Evolutionary conservation across 768 basidiomycete genomes (phyloP), one percentile per base, ranked within the genome.

Genomic region (Mycena galopus): DNA sequence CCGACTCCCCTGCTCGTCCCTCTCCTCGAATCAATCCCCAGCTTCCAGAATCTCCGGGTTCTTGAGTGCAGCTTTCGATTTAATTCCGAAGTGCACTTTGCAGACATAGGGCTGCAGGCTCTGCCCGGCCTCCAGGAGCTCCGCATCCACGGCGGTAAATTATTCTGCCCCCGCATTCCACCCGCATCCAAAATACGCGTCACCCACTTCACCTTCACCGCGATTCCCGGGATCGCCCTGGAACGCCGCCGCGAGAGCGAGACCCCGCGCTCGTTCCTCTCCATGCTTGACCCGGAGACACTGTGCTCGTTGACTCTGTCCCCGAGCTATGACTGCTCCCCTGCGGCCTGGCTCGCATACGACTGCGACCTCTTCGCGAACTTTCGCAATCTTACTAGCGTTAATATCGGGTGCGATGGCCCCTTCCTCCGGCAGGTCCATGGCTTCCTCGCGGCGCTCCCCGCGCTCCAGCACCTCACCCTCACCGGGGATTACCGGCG

Each of bases 251-350:
- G 25, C 10, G 58, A 44, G 10, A 29, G 19, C 19, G 50, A 33
- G 17, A n/a, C 50, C n/a, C 33, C n/a, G 23, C 65, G 71, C n/a
- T 62, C 65, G 10, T 72, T 72, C 37, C 65, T 72, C 35, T 66
- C 71, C 25, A 35, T 65, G 17, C 59, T 72, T 12, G 65, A 72
- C 27, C 71, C 71, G 3, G 50, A 29, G 4, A 25, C 58, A 1
- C 51, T 72, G 6, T 19, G 30, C 29, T 27, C 64, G 3, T n/a
- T 72, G 35, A 72, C 71, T 6, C 27, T 72, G 16, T 27, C 50
- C 16, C 71, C 71, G 19, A 53, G 64, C 27, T 57, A 57, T 59
- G 65, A 72, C 71, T 62, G 27, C 27, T 72, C 71, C 6, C 71
- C 71, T 19, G 71, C 51, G 21, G 65, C 65, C 1, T 72, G 71